phyloP scores from a whole-genome alignment of 257 asterid genomes.

The Nicotiana obtusifolia region DNA sequence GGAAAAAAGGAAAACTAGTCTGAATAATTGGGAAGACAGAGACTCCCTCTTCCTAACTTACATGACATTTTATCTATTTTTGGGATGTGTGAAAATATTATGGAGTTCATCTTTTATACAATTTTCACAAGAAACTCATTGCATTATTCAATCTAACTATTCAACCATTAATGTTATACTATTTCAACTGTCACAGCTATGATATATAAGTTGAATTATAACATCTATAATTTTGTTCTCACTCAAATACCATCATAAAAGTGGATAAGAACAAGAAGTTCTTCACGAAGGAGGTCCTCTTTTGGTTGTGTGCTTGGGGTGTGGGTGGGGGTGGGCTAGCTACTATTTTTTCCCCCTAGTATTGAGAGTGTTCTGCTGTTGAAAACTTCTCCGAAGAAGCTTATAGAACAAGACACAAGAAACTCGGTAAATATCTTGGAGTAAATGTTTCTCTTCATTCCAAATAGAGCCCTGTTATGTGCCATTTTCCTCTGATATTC shows the following conservation, averaged over 20 bases:
- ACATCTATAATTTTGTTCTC: neutral
- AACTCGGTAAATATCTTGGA: neutral
- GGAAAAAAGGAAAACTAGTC: neutral
- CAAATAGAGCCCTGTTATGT: neutral
- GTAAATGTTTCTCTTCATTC: neutral
- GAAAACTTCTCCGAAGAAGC: neutral
- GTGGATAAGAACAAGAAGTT: neutral
- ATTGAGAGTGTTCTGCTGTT: neutral
- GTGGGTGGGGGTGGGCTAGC: neutral
- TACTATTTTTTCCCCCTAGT: neutral
- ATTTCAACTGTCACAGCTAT: neutral
- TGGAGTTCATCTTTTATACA: neutral
- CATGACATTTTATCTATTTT: neutral
- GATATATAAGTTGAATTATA: neutral
- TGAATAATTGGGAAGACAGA: neutral
- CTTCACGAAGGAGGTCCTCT: neutral
- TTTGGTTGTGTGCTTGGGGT: neutral
- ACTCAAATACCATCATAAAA: neutral
- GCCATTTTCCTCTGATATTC: slow-evolving; percentile 1
- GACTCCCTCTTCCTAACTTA: neutral
- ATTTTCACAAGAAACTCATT: neutral
- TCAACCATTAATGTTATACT: neutral
- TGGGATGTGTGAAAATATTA: neutral
- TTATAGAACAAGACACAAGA: neutral
- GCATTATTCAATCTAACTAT: neutral